These are phyloP conservation scores for Metarhizium album DNA, from an alignment of 2,329 filamentous ascomycete genomes.

Conservation along the genomic window DNA sequence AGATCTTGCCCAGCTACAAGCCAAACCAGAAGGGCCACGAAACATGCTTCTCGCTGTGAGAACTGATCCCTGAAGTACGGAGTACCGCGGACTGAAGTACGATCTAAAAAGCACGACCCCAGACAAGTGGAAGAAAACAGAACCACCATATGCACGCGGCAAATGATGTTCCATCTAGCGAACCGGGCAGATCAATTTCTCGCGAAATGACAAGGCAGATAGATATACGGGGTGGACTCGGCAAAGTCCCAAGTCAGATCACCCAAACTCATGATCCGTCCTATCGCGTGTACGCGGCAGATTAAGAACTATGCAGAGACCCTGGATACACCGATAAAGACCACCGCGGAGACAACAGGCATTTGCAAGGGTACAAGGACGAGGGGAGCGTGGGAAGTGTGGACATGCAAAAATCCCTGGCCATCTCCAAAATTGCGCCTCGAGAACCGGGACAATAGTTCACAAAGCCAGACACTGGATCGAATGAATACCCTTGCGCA, in stretches of 20 bases:
- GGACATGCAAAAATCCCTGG: background rate
- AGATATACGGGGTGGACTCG: background rate
- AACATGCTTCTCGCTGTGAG: background rate
- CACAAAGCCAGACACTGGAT: background rate
- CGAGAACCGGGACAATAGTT: background rate
- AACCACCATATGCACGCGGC: background rate
- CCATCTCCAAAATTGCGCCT: background rate
- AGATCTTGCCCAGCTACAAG: background rate
- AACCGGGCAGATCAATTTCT: background rate
- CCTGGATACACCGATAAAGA: conserved; percentile 2
- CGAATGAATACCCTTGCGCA: too few relatives aligned
- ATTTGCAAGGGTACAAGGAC: background rate
- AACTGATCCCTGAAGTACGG: too few relatives aligned
- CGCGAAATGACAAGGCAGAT: background rate
- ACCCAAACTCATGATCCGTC: background rate
- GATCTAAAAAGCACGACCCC: too few relatives aligned
- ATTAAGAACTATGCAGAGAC: background rate
- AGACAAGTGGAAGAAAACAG: too few relatives aligned
- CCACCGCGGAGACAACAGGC: background rate
- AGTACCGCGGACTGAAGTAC: too few relatives aligned
- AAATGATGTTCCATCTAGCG: background rate
- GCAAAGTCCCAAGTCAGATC: background rate
- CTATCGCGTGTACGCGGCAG: background rate
- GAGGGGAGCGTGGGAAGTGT: background rate
- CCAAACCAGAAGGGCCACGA: background rate